Conservation (phyloP, 169 alveolate species). For the Eimeria falciformis region DNA sequence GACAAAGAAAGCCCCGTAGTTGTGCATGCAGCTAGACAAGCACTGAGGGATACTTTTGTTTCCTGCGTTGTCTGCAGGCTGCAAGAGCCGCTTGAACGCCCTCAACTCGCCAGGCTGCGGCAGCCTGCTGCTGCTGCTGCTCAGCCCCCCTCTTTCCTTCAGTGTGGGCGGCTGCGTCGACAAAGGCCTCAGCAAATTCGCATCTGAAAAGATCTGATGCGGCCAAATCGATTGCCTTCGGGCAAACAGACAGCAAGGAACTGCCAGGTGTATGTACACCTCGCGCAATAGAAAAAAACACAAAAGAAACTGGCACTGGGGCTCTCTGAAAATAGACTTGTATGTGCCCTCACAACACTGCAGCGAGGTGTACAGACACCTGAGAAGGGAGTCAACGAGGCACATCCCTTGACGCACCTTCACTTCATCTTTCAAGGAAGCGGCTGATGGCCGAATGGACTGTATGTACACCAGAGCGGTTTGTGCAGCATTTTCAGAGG, state of each 20-base stretch:
- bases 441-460: slow-evolving; percentile 9
- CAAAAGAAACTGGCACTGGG: too few species aligned
- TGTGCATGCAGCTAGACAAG: too few species aligned
- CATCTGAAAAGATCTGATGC: background rate
- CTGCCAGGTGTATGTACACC: too few species aligned
- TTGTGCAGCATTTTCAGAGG: background rate
- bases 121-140: background rate
- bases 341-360: too few species aligned
- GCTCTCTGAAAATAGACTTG: too few species aligned
- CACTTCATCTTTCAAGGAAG: background rate
- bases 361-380: too few species aligned
- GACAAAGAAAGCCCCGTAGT: too few species aligned
- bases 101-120: background rate
- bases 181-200: background rate
- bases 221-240: too few species aligned
- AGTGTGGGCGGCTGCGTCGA: background rate
- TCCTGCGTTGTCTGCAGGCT: background rate
- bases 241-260: too few species aligned
- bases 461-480: background rate
- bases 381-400: background rate
- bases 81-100: background rate
- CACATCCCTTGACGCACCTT: background rate
- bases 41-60: background rate
- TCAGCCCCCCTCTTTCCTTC: background rate
- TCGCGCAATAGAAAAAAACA: too few species aligned